These are phyloP conservation scores for Cladophialophora exuberans DNA, from an alignment of 2,329 filamentous ascomycete species.

Conservation along the genomic window DNA sequence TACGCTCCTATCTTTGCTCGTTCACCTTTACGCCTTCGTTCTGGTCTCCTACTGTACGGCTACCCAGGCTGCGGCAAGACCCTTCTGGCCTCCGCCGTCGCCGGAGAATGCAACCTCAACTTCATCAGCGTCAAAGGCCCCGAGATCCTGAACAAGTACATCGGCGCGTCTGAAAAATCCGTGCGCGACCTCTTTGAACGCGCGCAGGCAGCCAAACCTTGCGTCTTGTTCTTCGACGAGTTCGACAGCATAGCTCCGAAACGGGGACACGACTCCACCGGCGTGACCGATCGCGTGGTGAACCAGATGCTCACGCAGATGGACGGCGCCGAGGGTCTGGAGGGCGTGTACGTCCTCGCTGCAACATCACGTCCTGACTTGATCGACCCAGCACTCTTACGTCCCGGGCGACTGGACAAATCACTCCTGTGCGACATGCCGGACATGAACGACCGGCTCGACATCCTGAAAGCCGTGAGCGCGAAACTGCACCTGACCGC, in stretches of 20 bases:
- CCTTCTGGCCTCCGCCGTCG: conserved; percentile 91
- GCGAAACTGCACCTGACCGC: conserved; percentile 75
- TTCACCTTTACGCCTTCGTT: conserved; percentile 91
- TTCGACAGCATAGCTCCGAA: conserved; percentile 98
- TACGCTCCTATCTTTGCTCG: conserved; percentile 98
- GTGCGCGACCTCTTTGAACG: conserved; percentile 94
- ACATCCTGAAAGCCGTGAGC: conserved; percentile 85
- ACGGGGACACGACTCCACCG: conserved; percentile 92
- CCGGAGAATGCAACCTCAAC: conserved; percentile 94
- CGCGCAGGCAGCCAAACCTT: conserved; percentile 86
- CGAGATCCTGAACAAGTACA: conserved; percentile 98
- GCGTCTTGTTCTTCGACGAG: conserved; percentile 97
- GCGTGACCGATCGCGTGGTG: conserved; percentile 97
- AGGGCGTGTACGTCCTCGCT: conserved; percentile 93
- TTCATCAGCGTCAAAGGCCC: conserved; percentile 98
- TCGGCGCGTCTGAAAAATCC: conserved; percentile 94
- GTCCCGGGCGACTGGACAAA: conserved; percentile 92
- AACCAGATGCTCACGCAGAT: conserved; percentile 98
- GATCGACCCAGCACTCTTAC: conserved; percentile 89
- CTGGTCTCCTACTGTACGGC: conserved; percentile 88
- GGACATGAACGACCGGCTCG: conserved; percentile 74
- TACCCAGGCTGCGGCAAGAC: conserved; percentile 98
- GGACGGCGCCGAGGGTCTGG: conserved; percentile 95
- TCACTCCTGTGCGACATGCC: conserved; percentile 91
- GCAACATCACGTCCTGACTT: conserved; percentile 92